Base-by-base conservation (phyloP, 352 stramenopile species). In the Thalassiosira livingstoniorum region DNA sequence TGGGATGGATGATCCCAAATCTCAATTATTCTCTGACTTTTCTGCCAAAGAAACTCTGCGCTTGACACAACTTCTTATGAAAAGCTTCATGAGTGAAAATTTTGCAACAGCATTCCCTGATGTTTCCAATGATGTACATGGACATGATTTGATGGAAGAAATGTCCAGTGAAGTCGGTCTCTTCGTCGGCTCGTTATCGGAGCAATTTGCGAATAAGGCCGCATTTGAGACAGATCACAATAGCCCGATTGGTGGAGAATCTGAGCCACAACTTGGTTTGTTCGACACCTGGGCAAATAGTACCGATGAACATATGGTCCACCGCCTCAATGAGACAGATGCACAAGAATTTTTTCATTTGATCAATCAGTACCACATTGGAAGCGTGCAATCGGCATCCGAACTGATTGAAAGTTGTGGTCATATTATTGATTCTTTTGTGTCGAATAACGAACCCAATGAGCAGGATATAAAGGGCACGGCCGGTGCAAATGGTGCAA, bases 311-410 rank as follows among this genome's bases (percentile, higher is more conserved):
- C 42, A 82, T n/a, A 78, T 78, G 67, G 29, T 57, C 21, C 60
- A 34, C 58, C 65, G 72, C 58, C 60, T 86, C 18, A 77, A 47
- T 45, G 65, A 79, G 2, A 39, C 78, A 25, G 79, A 86, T 37
- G 61, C 64, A 0, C 55, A 25, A 45, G 68, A 75, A 31, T 58
- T 86, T 13, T 53, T 57, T 2, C 25, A 58, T 63, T 64, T 86
- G 57, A 57, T 86, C 42, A 43, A 60, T 23, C 65, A 75, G 15
- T 82, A 75, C 70, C 72, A 86, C 47, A 27, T 86, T 31, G 13
- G 31, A 5, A 45, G 27, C 25, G 71, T 86, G 57, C 53, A 86
- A 71, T 72, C 51, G 15, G 51, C 79, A 54, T 61, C 67, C 15
- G n/a, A 78, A 18, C 23, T 82, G 21, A 60, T 82, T 34, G 60